phyloP scores from a whole-genome alignment of 1,139 yeast genomes.

The Groenewaldozyma auringiensis region DNA sequence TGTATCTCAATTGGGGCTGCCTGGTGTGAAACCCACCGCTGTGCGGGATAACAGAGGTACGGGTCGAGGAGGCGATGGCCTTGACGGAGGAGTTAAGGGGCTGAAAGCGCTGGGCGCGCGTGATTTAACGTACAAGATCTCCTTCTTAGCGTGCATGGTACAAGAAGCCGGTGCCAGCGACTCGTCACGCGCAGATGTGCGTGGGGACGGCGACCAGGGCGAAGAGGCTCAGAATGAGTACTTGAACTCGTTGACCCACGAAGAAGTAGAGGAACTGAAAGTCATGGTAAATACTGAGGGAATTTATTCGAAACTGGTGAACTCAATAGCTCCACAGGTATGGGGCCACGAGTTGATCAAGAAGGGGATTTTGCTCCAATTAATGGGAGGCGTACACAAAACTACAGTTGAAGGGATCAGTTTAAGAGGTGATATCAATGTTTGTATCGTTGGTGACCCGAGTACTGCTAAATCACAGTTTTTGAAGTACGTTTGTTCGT shows the following conservation, averaged over 20 bases:
- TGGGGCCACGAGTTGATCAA: conserved; percentile 94
- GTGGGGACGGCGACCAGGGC: conserved; percentile 37
- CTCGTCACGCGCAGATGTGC: conserved; percentile 36
- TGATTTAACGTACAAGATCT: conserved; percentile 85
- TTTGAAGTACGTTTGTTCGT: conserved; percentile 83
- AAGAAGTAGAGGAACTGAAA: conserved; percentile 78
- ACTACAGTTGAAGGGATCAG: conserved; percentile 90
- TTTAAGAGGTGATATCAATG: conserved; percentile 93
- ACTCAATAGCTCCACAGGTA: conserved; percentile 93
- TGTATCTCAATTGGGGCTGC: conserved; percentile 89
- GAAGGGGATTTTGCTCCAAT: conserved; percentile 81
- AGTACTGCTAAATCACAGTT: conserved; percentile 97
- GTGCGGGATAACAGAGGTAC: conserved; percentile 55
- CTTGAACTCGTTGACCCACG: conserved; percentile 68
- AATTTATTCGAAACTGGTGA: conserved; percentile 75
- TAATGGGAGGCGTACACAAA: conserved; percentile 95
- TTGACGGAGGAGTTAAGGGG: conserved; percentile 81
- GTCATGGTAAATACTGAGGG: conserved; percentile 89
- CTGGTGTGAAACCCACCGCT: conserved; percentile 88
- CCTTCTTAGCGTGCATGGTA: conserved; percentile 89
- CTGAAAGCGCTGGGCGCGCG: conserved; percentile 84
- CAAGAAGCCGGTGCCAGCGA: conserved; percentile 33
- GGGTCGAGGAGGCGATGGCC: conserved; percentile 56
- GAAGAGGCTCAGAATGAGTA: conserved; percentile 65
- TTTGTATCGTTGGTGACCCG: conserved; percentile 97